Evolutionary conservation across 805 yeast species (phyloP).

Genomic region (Metschnikowia koreensis): DNA sequence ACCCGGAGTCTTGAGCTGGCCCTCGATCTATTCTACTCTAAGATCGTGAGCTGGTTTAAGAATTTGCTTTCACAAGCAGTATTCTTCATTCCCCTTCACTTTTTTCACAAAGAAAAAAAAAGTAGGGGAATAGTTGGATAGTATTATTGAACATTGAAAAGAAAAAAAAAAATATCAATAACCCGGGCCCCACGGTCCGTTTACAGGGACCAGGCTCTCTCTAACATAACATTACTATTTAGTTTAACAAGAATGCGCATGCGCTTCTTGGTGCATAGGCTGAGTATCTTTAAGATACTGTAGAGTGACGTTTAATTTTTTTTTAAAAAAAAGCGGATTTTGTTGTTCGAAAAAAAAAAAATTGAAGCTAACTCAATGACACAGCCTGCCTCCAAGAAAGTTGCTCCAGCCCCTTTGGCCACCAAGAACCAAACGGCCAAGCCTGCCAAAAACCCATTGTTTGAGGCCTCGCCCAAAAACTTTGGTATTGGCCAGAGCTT

Average conservation of each 20-base stretch:
- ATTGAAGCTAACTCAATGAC: conserved; percentile 44
- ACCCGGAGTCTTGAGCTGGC: not conserved
- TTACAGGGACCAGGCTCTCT: conserved; percentile 2
- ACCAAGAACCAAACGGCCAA: conserved; percentile 30
- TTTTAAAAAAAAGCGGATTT: conserved; percentile 19
- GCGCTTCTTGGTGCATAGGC: conserved; percentile 46
- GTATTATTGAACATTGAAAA: no score
- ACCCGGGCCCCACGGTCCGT: conserved; percentile 3
- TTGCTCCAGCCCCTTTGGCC: conserved; percentile 48
- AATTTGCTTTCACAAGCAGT: no score
- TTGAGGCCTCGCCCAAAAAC: conserved; percentile 86
- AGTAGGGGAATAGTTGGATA: no score
- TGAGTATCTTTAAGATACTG: conserved; percentile 41
- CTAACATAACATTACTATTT: conserved; percentile 9
- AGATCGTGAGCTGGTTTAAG: no score
- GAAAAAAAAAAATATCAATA: no score
- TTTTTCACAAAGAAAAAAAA: not conserved
- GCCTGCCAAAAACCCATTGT: conserved; percentile 30
- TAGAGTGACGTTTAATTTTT: conserved; percentile 32
- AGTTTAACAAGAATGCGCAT: conserved; percentile 24
- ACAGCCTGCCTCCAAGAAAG: conserved; percentile 54
- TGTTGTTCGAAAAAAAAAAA: conserved; percentile 19
- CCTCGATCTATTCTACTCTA: no score
- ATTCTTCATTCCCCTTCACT: not conserved
- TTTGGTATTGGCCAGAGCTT: conserved; percentile 95